Conservation (phyloP, 495 filamentous ascomycete genomes). For the Endocarpon pusillum region DNA sequence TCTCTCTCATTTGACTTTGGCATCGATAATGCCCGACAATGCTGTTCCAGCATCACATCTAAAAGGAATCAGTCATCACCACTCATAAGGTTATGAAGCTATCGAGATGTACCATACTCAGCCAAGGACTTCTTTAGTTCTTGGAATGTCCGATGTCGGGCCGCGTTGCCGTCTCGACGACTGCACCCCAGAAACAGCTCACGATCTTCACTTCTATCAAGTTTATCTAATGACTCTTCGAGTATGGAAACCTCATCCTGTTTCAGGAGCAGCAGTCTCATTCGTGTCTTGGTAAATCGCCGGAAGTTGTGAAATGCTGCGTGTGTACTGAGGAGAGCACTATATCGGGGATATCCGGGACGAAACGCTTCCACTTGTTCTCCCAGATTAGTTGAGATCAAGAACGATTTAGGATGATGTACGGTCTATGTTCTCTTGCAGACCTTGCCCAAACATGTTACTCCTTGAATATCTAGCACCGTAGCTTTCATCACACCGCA, state of each 20-base stretch:
- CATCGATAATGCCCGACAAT: slow-evolving; percentile 4
- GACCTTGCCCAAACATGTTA: not conserved
- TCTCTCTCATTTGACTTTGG: slow-evolving; percentile 7
- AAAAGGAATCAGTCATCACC: not conserved
- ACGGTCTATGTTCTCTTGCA: not conserved
- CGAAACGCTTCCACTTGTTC: slow-evolving; percentile 17
- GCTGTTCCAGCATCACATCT: slow-evolving; percentile 13
- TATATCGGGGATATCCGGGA: slow-evolving; percentile 17
- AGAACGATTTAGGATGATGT: not conserved
- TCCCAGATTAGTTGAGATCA: not conserved
- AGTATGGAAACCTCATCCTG: slow-evolving; percentile 18
- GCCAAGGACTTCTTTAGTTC: slow-evolving; percentile 9
- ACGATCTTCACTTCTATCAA: slow-evolving; percentile 14
- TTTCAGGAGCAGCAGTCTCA: slow-evolving; percentile 11
- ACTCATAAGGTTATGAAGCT: not conserved
- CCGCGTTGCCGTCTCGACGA: slow-evolving; percentile 14
- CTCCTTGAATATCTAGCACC: not conserved
- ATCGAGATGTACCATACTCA: slow-evolving; percentile 14
- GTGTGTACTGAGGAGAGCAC: slow-evolving; percentile 14
- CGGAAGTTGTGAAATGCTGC: slow-evolving; percentile 14
- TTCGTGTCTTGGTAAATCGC: slow-evolving; percentile 13
- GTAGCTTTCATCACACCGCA: not conserved
- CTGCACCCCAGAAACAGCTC: slow-evolving; percentile 16
- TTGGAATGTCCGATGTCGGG: slow-evolving; percentile 8
- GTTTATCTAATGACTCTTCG: slow-evolving; percentile 15